Evolutionary conservation across 148 eudicot genomes (phyloP), one percentile per base, ranked within the genome.

Genomic region (Selenicereus undatus): DNA sequence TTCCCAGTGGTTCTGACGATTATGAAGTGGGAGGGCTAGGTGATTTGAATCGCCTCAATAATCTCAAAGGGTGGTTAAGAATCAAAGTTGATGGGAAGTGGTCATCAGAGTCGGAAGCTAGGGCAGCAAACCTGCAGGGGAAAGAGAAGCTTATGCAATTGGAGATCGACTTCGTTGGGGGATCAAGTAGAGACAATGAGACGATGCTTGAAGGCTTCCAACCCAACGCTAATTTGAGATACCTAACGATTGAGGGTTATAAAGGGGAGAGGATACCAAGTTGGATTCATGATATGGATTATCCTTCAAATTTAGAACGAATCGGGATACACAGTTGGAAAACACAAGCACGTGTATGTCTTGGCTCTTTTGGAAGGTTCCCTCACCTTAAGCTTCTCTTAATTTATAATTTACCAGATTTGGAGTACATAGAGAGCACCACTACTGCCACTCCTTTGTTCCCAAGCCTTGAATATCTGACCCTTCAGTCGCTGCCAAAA

Each of bases 241-340:
- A 18, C 8, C 71, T 80, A 5, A 4, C 0, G 9, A 73, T 80
- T n/a, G 0, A 9, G 0, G 36, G 52, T 5, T 73, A 80, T 27
- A 70, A 11, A 1, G 77, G 82, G 7, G 11, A 24, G 56, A 80
- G 77, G 22, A 73, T 80, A 32, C 82, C 82, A 60, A 42, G 77
- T 4, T 80, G 82, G 82, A 80, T 80, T 26, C 17, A 30, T 5
- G 42, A 51, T 45, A 39, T 35, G 5, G 13, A 10, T 48, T 48
- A 48, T 48, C 52, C 8, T 21, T 68, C 56, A 36, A 80, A 80
- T 80, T 26, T 80, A 21, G 11, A 72, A 14, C 1, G 8, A 36
- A n/a, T 72, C 39, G 0, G 0, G 4, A 14, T 80, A n/a, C 1
- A 0, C 0, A 1, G 18, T 17, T 73, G 72, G 7, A 18, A 42